Evolutionary conservation across 2,329 filamentous ascomycete species (phyloP), one percentile per base, ranked within the genome.

Genomic region (Hypoxylon sp.): DNA sequence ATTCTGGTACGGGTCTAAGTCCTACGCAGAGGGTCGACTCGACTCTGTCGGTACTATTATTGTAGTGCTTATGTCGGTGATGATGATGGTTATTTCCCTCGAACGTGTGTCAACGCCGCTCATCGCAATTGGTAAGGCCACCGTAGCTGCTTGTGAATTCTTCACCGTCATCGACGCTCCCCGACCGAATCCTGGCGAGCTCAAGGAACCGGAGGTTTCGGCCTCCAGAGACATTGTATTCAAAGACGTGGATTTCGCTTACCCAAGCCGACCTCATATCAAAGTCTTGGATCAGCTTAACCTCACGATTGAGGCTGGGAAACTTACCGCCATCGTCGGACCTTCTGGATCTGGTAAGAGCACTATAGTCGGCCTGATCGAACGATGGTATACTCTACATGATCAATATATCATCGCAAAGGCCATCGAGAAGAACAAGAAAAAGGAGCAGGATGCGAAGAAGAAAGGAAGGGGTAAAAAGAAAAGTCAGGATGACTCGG

Each of bases 271-370:
- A 11, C 87, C 88, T 0, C 83, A 89, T 61, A 84, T 89, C 64
- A 87, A 87, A 71, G 86, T 92, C 0, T 77, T 92, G 1, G 83
- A 91, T 69, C 78, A 82, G 2, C 75, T 92, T 2, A 82, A 84
- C 70, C 77, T 92, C 7, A 80, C 76, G 0, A 85, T 93, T 58
- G 81, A 85, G 63, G 82, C 85, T 6, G 89, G 89, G 18, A 90
- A 91, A 72, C 84, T 89, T 1, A 92, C 90, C 0, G 91, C 91
- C 1, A 89, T 93, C 16, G 91, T 93, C 18, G 91, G 91, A 0
- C 86, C 89, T 0, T 91, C 89, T 2, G 91, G 91, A 0, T 89
- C 85, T 3, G 91, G 91, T 0, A 94, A 93, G 75, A 91, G 88
- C 52, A 93, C 91, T 0, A 87, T 93, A 24, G 86, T 93, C 0